phyloP scores from a whole-genome alignment of 352 stramenopile species.

The Phytopythium aichiense region DNA sequence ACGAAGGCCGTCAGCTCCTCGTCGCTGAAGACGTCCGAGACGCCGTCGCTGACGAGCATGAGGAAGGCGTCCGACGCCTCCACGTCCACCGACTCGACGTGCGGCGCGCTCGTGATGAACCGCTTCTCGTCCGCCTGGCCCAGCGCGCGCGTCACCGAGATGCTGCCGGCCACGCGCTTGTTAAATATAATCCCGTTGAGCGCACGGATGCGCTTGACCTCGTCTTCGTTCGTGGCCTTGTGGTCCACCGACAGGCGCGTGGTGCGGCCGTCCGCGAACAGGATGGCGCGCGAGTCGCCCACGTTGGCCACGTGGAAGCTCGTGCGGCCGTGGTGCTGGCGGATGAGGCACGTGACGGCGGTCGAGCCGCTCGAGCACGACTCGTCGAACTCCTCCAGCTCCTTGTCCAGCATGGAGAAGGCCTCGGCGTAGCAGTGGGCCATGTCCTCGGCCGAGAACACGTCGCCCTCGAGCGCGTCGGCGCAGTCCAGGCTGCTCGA shows the following conservation, averaged over 20 bases:
- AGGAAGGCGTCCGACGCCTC: conserved; percentile 51
- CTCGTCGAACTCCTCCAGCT: conserved; percentile 66
- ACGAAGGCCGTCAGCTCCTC: conserved; percentile 71
- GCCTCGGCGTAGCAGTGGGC: conserved; percentile 54
- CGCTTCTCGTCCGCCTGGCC: conserved; percentile 81
- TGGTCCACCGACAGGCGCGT: conserved; percentile 69
- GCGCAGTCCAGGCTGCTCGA: conserved; percentile 39
- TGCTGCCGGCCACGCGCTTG: conserved; percentile 68
- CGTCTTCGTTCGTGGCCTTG: conserved; percentile 73
- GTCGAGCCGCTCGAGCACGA: conserved; percentile 64
- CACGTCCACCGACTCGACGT: conserved; percentile 56
- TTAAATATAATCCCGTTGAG: conserved; percentile 81
- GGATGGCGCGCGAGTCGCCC: conserved; percentile 72
- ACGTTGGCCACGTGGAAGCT: conserved; percentile 76
- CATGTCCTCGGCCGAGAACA: conserved; percentile 56
- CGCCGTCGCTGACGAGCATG: conserved; percentile 73
- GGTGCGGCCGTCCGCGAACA: conserved; percentile 44
- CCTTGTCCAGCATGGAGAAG: conserved; percentile 57
- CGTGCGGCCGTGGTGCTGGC: conserved; percentile 48
- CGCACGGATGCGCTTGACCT: conserved; percentile 66
- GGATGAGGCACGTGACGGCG: conserved; percentile 71
- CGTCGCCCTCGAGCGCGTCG: conserved; percentile 27
- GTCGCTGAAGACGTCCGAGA: conserved; percentile 73
- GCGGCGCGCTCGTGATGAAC: conserved; percentile 66
- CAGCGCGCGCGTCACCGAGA: conserved; percentile 69